phyloP scores from a whole-genome alignment of 495 filamentous ascomycete genomes.

The Neurospora pannonica region DNA sequence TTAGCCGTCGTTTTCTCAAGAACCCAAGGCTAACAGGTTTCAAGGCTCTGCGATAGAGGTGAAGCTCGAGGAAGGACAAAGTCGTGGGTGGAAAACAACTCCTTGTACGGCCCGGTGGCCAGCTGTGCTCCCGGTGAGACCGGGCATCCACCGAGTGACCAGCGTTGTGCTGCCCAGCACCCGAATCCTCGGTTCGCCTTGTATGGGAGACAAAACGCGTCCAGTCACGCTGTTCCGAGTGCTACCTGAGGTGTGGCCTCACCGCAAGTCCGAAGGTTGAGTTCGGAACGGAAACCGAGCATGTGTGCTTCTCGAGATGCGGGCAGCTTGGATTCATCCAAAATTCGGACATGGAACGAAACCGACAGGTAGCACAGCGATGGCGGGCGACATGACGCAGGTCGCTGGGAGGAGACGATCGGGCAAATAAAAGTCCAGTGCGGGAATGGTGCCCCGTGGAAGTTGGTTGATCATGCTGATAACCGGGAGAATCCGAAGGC shows the following conservation, averaged over 20 bases:
- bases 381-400: not conserved
- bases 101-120: not conserved
- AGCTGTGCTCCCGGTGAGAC: not conserved
- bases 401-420: not conserved
- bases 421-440: not conserved
- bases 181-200: not conserved
- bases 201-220: not conserved
- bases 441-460: not conserved
- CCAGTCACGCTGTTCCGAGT: not conserved
- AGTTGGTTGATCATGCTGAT: not conserved
- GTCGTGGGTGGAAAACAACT: not conserved
- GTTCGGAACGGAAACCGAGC: not conserved
- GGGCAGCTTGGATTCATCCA: not conserved
- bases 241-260: not conserved
- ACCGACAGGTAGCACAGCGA: not conserved
- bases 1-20: not conserved
- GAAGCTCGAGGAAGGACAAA: not conserved
- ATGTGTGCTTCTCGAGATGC: not conserved
- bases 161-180: not conserved
- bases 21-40: not conserved
- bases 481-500: not conserved
- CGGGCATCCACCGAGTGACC: not conserved
- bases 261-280: not conserved
- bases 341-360: not conserved
- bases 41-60: not conserved